These are phyloP conservation scores for Diaporthe sp. DNA, from an alignment of 2,329 filamentous ascomycete species.

Conservation along the genomic window DNA sequence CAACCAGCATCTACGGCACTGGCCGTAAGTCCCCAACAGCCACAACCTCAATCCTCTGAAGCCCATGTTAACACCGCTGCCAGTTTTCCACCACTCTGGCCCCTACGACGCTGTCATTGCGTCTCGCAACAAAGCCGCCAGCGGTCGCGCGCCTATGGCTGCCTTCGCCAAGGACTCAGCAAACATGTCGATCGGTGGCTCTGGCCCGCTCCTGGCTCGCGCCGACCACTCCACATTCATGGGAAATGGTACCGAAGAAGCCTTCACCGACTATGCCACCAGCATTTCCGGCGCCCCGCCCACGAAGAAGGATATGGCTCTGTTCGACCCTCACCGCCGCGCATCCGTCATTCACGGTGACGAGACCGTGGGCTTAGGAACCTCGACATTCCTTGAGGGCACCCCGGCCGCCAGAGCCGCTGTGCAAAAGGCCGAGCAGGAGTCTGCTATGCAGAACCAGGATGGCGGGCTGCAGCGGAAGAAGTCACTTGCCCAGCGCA, in stretches of 20 bases:
- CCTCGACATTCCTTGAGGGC: conserved; percentile 95
- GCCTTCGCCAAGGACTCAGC: conserved; percentile 93
- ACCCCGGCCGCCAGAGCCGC: conserved; percentile 87
- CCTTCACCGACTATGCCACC: conserved; percentile 83
- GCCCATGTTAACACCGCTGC: background rate
- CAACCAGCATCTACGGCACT: conserved; percentile 94
- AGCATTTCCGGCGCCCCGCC: conserved; percentile 41
- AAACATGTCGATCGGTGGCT: conserved; percentile 92
- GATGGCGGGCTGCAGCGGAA: conserved; percentile 82
- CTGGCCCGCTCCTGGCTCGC: conserved; percentile 84
- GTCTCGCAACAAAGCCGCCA: conserved; percentile 88
- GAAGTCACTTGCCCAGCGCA: conserved; percentile 93
- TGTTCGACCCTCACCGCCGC: conserved; percentile 78
- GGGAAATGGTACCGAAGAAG: conserved; percentile 84
- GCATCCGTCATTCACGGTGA: conserved; percentile 86
- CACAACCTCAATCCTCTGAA: conserved; percentile 14
- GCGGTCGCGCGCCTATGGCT: conserved; percentile 91
- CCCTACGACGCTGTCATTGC: conserved; percentile 98
- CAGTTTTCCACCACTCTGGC: conserved; percentile 97
- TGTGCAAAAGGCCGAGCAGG: conserved; percentile 82
- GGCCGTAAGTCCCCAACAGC: conserved; percentile 74
- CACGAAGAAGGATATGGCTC: conserved; percentile 58
- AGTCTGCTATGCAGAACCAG: conserved; percentile 69
- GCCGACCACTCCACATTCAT: conserved; percentile 92
- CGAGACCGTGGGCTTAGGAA: conserved; percentile 86